These are phyloP conservation scores for Fusarium pseudonygamai DNA, from an alignment of 2,329 filamentous ascomycete genomes.

Conservation along the genomic window DNA sequence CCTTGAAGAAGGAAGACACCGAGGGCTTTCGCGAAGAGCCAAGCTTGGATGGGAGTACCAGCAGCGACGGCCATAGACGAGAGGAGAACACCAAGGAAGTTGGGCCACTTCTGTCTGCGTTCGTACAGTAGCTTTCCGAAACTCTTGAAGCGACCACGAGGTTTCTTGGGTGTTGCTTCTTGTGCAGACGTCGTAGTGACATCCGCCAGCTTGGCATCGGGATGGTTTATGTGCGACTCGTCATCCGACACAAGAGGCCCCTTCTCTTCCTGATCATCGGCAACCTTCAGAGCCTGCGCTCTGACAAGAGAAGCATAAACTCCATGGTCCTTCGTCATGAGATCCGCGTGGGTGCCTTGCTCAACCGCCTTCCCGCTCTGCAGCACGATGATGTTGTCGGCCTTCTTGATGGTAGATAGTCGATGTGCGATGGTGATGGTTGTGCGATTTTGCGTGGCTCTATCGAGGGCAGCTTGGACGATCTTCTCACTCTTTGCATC, in stretches of 20 bases:
- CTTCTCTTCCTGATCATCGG: not conserved
- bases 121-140: constrained; percentile 35
- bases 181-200: accelerated
- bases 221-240: not conserved
- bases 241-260: not conserved
- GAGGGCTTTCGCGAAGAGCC: constrained; percentile 44
- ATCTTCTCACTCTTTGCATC: constrained; percentile 51
- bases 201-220: not conserved
- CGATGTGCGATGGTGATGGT: constrained; percentile 74
- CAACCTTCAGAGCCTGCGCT: constrained; percentile 31
- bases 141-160: constrained; percentile 6
- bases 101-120: constrained; percentile 38
- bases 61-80: constrained; percentile 40
- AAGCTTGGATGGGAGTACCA: constrained; percentile 43
- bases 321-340: constrained; percentile 59
- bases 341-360: constrained; percentile 67
- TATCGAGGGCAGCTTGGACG: constrained; percentile 56
- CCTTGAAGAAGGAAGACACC: constrained; percentile 38
- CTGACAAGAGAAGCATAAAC: constrained; percentile 39
- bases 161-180: not conserved
- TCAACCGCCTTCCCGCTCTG: constrained; percentile 68
- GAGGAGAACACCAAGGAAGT: constrained; percentile 38
- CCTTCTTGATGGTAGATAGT: constrained; percentile 67
- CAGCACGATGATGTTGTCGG: constrained; percentile 73
- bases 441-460: constrained; percentile 57